Base-by-base conservation (phyloP, 371 early-diverging fungal genomes). In the Mortierella sp. region DNA sequence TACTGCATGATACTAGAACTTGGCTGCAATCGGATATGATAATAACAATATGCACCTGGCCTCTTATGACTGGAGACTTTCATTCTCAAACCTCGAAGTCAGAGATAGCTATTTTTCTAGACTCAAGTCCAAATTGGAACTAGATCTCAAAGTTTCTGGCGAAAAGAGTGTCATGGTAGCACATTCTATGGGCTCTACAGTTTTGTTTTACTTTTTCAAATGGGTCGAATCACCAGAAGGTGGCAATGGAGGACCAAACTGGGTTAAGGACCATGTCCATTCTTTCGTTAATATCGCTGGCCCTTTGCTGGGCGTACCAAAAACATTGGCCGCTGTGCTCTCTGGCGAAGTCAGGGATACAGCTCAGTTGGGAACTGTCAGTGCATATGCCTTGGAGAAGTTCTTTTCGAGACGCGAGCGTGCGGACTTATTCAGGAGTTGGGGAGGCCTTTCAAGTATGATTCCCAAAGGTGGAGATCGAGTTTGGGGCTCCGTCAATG, bases 1-100 rank as follows among this genome's bases (percentile, higher is more conserved):
- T 38, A 53, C 15, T 41, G 43, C 38, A 2, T 67, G 6, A 33
- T n/a, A 43, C 6, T 92, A 94, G 73, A 97, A 96, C 77, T 70
- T 97, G 60, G 96, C 96, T 0, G 92, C 91, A 0, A 88, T 97
- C 57, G 97, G 97, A 32, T 96, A 97, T 80, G 97, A 97, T 84
- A 91, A 85, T 83, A 94, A 93, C 71, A 94, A 91, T 60, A 94
- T 97, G 92, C 87, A 93, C 48, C 84, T 97, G 58, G 96, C 97
- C 0, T 87, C 96, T 0, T 98, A 96, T 82, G 98, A 98, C 85
- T 98, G 98, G 98, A 88, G 99, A 53, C 86, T 98, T 50, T 88
- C 94, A 0, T 92, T 94, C 65, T 65, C 84, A n/a, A 94, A 96
- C 59, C 86, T 98, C 5, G 97, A 98, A 81, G 85, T 83, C 8